Base-by-base conservation (phyloP, 495 filamentous ascomycete species). In the Podospora tetraspora region DNA sequence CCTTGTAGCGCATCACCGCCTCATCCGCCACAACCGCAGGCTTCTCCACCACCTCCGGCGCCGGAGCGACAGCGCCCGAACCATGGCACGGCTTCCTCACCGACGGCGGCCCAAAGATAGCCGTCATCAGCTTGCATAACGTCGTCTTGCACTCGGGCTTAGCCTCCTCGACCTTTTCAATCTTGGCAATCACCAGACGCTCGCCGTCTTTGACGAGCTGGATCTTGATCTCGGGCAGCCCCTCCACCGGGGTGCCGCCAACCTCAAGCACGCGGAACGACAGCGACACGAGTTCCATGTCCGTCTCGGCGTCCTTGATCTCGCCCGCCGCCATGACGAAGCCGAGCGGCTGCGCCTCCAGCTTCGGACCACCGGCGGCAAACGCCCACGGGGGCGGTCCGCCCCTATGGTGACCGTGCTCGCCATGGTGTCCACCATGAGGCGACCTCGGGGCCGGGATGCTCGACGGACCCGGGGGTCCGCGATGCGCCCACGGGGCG, bases 251-350 rank as follows among this genome's bases (percentile, higher is more conserved):
- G 23, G 69, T 65, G 57, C 73, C 68, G 56, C 80, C 84, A n/a
- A 87, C 79, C 67, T 84, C 80, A 57, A 85, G 71, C 63, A 87
- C 80, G 68, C 82, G 78, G 13, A 86, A 66, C 59, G 84, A 78
- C 32, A 86, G 60, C 25, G 73, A 68, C 66, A 86, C 70, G 12
- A 83, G 71, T 59, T 83, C 77, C 24, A 83, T 59, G 10, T 74
- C 59, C 43, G 75, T 71, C 0, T 76, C 69, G 19, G 75, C 73
- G n/a, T 76, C 74, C 43, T 78, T 70, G 52, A 72, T 67, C 23
- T 68, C 67, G 68, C 67, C 22, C 58, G 66, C 68, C 63, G 77
- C 69, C 60, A 83, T 61, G 43, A 75, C 74, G 58, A 78, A 83
- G 23, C 81, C 80, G 21, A 83, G 79, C 21, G 61, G 70, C 59